A percentile compares a stretch with the other conserved stretches of the same genome.
phyloP scores from a whole-genome alignment of 2,329 filamentous ascomycete species.

The Epichloe festucae region DNA sequence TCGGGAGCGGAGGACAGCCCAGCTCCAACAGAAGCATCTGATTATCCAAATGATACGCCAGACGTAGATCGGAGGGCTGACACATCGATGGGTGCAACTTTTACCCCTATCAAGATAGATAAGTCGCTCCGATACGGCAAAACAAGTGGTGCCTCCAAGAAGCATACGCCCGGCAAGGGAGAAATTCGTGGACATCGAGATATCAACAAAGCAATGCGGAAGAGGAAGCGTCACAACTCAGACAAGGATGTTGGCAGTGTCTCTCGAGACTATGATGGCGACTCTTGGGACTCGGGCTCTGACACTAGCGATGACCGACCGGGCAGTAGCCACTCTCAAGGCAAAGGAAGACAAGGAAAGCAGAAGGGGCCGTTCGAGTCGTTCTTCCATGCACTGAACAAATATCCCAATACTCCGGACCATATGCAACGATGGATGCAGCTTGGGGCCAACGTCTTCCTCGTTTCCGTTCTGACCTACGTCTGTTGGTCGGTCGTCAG shows the following conservation, averaged over 20 bases:
- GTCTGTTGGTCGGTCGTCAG: slow-evolving; percentile 56
- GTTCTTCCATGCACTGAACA: slow-evolving; percentile 38
- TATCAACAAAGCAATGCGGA: slow-evolving; percentile 30
- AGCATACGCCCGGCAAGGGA: slow-evolving; percentile 43
- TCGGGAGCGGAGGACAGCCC: slow-evolving; percentile 50
- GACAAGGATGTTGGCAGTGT: slow-evolving; percentile 41
- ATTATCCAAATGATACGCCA: slow-evolving; percentile 37
- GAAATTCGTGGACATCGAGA: slow-evolving; percentile 42
- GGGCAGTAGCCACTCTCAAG: slow-evolving; percentile 11
- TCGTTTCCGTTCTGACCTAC: slow-evolving; percentile 45
- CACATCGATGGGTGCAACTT: slow-evolving; percentile 27
- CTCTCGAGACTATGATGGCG: slow-evolving; percentile 26
- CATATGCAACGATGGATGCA: slow-evolving; percentile 48
- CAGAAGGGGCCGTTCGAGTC: slow-evolving; percentile 23
- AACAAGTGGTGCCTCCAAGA: slow-evolving; percentile 24
- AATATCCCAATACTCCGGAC: slow-evolving; percentile 45
- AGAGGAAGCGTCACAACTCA: slow-evolving; percentile 37
- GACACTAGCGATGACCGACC: slow-evolving; percentile 22
- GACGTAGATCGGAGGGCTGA: slow-evolving; percentile 35
- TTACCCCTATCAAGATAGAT: slow-evolving; percentile 34
- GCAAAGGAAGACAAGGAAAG: slow-evolving; percentile 12
- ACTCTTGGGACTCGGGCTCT: slow-evolving; percentile 37
- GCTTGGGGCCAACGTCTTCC: slow-evolving; percentile 49
- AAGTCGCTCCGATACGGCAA: slow-evolving; percentile 34
- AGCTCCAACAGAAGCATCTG: slow-evolving; percentile 43